Evolutionary conservation across 768 basidiomycete genomes (phyloP), one percentile per base, ranked within the genome.

Genomic region (Tulasnella sp.): DNA sequence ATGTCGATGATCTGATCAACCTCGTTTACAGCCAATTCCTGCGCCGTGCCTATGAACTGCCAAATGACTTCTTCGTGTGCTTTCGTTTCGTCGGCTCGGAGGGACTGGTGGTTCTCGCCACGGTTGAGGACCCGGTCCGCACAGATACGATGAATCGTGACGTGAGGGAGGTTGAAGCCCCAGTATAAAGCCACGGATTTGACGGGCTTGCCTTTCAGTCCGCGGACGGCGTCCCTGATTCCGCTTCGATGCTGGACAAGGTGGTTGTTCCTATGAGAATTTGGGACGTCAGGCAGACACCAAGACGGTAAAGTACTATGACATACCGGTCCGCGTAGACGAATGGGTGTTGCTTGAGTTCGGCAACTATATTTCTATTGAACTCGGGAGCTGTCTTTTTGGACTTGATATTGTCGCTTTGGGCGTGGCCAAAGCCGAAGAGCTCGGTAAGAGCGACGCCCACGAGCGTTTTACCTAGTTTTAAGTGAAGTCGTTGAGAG

Each of bases 291-390:
- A 46, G n/a, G 14, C 36, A n/a, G 27, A 42, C 74, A 48, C 12
- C 21, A 75, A 76, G n/a, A 38, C 9, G 31, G n/a, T 10, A 62
- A 42, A 77, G 78, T 18, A 31, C 18, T 76, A 36, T 16, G 31
- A 38, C 87, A 76, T 82, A 95, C 96, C 94, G 94, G 85, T 99
- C 98, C 38, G 97, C 96, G 81, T 94, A 94, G 34, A 99, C 97
- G 0, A 98, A 90, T 80, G 93, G 88, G 74, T 93, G 86, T 0
- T 84, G 87, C 76, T 89, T 84, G 1, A 93, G 87, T 0, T 86
- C 83, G 8, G 62, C 62, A 19, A 85, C 83, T 52, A 98, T 93
- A 80, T 94, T 96, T 84, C 87, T 91, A 77, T 94, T 83, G 84
- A 97, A 97, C 2, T 84, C 80, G 0, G 91, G 88, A 0, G 88